Evolutionary conservation across 495 filamentous ascomycete species (phyloP).

Genomic region (Xylaria telfairii): DNA sequence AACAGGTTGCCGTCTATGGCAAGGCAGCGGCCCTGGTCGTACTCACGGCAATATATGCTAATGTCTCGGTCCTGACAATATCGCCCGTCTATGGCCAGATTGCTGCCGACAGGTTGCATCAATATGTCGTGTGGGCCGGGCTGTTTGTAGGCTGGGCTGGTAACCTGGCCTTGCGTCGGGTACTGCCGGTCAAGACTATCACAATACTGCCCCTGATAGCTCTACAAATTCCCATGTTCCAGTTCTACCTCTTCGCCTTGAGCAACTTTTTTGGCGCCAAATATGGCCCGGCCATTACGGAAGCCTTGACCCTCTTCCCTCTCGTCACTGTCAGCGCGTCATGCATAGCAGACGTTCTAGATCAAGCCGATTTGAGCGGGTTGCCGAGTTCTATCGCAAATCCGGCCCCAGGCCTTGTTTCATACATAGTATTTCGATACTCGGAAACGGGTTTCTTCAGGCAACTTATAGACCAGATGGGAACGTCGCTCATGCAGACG

Average conservation of each 20-base stretch:
- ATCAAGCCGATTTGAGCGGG: slow-evolving; percentile 60
- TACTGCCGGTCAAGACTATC: slow-evolving; percentile 46
- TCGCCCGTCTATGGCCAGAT: slow-evolving; percentile 87
- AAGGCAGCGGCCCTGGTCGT: slow-evolving; percentile 57
- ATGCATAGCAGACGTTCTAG: slow-evolving; percentile 67
- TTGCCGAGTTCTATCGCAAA: slow-evolving; percentile 63
- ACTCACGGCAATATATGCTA: slow-evolving; percentile 75
- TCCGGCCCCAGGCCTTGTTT: slow-evolving; percentile 63
- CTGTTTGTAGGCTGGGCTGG: slow-evolving; percentile 67
- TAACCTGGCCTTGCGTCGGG: slow-evolving; percentile 57
- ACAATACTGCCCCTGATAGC: slow-evolving; percentile 70
- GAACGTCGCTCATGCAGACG: slow-evolving; percentile 66
- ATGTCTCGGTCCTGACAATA: slow-evolving; percentile 74
- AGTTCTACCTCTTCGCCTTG: slow-evolving; percentile 68
- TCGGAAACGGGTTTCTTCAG: slow-evolving; percentile 59
- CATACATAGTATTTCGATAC: slow-evolving; percentile 68
- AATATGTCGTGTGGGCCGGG: slow-evolving; percentile 65
- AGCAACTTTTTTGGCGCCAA: slow-evolving; percentile 69
- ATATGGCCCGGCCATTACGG: slow-evolving; percentile 76
- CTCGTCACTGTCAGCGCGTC: slow-evolving; percentile 71
- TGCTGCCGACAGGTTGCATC: slow-evolving; percentile 74
- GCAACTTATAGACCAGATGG: slow-evolving; percentile 62
- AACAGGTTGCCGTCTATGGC: slow-evolving; percentile 50
- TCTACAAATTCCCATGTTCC: slow-evolving; percentile 72
- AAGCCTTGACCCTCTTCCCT: slow-evolving; percentile 73